phyloP scores from a whole-genome alignment of 257 asterid species.

The Osmanthus fragrans region DNA sequence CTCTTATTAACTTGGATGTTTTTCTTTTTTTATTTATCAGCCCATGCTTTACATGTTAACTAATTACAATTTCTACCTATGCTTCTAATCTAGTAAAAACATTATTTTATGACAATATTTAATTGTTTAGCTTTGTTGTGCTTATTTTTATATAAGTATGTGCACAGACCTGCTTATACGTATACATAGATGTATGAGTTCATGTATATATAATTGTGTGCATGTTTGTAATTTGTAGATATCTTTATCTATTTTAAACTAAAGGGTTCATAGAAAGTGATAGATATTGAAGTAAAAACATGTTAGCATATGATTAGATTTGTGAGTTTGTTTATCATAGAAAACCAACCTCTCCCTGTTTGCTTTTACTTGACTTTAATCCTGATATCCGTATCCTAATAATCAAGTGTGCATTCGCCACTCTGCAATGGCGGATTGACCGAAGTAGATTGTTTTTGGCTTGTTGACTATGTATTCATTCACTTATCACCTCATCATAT shows the following conservation, averaged over 20 bases:
- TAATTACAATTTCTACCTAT: background rate
- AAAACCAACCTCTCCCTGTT: background rate
- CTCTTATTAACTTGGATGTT: background rate
- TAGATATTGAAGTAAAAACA: background rate
- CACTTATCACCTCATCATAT: background rate
- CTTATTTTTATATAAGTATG: background rate
- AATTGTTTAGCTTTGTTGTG: background rate
- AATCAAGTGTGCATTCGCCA: background rate
- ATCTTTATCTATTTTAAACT: background rate
- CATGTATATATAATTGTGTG: background rate
- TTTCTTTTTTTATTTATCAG: background rate
- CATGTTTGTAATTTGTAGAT: background rate
- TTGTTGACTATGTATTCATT: background rate
- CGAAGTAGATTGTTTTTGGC: background rate
- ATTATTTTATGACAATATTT: background rate
- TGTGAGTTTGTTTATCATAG: slow-evolving; percentile 10
- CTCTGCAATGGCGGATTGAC: background rate
- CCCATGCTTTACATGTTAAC: background rate
- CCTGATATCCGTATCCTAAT: background rate
- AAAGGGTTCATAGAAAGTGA: background rate
- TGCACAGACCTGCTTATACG: background rate
- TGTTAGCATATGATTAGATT: background rate
- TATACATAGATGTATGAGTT: background rate
- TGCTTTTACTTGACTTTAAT: slow-evolving; percentile 6
- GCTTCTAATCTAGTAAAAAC: background rate